A percentile compares a stretch with the other conserved stretches of the same genome.
Evolutionary conservation across 176 grass and related monocot species (phyloP).

Genomic region (Phragmites australis): DNA sequence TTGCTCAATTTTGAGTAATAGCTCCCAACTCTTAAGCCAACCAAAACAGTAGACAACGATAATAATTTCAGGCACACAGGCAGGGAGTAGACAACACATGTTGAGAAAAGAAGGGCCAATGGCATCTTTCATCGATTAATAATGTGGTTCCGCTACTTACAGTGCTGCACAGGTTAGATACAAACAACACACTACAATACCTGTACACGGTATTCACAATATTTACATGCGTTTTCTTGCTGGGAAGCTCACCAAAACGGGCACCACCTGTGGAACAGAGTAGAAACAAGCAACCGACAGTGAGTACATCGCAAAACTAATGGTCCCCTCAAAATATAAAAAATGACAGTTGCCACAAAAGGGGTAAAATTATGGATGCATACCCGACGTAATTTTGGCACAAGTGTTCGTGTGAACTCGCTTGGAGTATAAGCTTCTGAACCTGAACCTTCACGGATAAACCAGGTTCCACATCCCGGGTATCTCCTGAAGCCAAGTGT

Average conservation of each 20-base stretch:
- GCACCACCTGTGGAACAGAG: conserved; percentile 74
- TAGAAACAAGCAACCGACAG: conserved; percentile 24
- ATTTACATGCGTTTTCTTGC: conserved; percentile 42
- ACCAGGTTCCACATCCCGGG: conserved; percentile 66
- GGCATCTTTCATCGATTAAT: conserved; percentile 21
- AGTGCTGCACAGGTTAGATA: conserved; percentile 30
- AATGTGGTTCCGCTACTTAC: conserved; percentile 25
- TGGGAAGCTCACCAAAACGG: conserved; percentile 74
- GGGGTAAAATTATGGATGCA: conserved; percentile 16
- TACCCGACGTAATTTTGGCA: conserved; percentile 98
- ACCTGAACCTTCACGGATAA: conserved; percentile 84
- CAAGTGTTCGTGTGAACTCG: conserved; percentile 83
- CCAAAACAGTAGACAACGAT: neutral
- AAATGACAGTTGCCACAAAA: conserved; percentile 21
- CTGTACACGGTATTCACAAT: conserved; percentile 70
- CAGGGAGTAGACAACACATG: neutral
- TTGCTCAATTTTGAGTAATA: too few species aligned
- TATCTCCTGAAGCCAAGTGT: conserved; percentile 55
- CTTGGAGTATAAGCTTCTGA: conserved; percentile 86
- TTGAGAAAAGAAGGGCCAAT: neutral
- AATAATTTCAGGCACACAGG: neutral
- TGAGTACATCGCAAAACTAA: conserved; percentile 21
- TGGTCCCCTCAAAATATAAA: neutral
- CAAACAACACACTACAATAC: conserved; percentile 35
- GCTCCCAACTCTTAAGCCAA: too few species aligned